These are phyloP conservation scores for Trapa bicornis DNA, from an alignment of 345 rosid genomes.

Conservation along the genomic window DNA sequence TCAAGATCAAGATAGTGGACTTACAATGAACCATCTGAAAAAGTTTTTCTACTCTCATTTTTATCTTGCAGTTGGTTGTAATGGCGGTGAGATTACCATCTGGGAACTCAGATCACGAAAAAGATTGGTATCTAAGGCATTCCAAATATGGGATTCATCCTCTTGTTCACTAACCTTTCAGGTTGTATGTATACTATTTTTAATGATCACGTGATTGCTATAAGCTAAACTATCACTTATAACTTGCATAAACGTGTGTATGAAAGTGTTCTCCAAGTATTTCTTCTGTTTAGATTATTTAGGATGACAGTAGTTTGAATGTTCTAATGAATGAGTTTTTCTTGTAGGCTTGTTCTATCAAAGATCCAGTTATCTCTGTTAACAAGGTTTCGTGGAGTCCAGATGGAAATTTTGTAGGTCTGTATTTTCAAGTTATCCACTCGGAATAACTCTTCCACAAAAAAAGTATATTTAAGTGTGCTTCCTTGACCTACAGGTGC, in stretches of 20 bases:
- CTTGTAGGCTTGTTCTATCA: slow-evolving; percentile 15
- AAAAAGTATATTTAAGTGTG: neutral
- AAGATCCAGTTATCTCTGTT: slow-evolving; percentile 36
- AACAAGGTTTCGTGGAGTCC: slow-evolving; percentile 56
- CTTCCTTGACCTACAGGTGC: slow-evolving; percentile 14
- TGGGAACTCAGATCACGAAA: slow-evolving; percentile 64
- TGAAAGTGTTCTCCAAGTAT: neutral
- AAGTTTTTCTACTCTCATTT: slow-evolving; percentile 12
- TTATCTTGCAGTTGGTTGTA: slow-evolving; percentile 58
- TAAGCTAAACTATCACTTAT: no score
- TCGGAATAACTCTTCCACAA: slow-evolving; percentile 12
- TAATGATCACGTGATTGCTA: neutral
- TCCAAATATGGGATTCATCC: slow-evolving; percentile 60
- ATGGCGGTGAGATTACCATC: slow-evolving; percentile 64
- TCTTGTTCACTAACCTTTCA: slow-evolving; percentile 44
- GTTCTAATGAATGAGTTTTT: neutral
- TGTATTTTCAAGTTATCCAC: slow-evolving; percentile 22
- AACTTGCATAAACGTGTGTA: neutral
- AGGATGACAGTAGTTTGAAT: neutral
- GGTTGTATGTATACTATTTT: slow-evolving; percentile 28
- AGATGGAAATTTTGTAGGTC: slow-evolving; percentile 47
- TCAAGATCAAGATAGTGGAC: neutral
- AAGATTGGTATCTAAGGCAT: slow-evolving; percentile 57
- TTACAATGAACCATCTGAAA: neutral
- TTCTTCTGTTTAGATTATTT: neutral